phyloP scores from a whole-genome alignment of 306 rosid genomes.

The Vigna trinervia region DNA sequence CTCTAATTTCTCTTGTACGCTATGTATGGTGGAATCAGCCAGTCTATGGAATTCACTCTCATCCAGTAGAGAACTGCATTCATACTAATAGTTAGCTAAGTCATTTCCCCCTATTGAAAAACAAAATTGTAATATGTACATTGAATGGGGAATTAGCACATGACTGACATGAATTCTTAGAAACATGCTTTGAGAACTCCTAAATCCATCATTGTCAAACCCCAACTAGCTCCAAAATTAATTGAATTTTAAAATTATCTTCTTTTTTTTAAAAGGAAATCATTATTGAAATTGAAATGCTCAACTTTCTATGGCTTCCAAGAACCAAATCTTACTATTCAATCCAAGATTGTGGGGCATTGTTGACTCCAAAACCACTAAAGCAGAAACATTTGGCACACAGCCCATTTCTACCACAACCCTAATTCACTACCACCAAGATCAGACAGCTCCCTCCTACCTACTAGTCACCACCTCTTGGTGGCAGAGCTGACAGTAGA shows the following conservation, averaged over 20 bases:
- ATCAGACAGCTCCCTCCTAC: neutral
- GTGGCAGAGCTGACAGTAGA: no score
- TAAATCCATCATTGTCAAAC: constrained; percentile 5
- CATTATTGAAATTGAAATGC: neutral
- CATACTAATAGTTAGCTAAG: constrained; percentile 56
- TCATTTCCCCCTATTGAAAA: constrained; percentile 23
- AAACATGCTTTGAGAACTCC: neutral
- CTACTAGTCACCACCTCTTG: neutral
- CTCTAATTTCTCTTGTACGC: constrained; percentile 85
- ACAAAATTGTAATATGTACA: constrained; percentile 16
- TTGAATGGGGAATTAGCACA: neutral
- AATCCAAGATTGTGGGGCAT: neutral
- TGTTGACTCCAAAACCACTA: neutral
- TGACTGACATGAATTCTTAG: constrained; percentile 4
- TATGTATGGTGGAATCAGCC: constrained; percentile 80
- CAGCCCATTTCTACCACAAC: neutral
- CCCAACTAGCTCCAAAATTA: neutral
- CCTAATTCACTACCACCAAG: no score
- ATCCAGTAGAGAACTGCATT: constrained; percentile 73
- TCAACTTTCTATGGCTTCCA: constrained; percentile 2
- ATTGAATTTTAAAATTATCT: neutral
- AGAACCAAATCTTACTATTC: neutral
- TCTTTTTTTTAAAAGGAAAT: neutral
- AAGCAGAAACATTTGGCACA: neutral
- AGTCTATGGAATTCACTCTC: constrained; percentile 79